Conservation (phyloP, 805 yeast species). For the Kluyveromyces dobzhanskii region DNA sequence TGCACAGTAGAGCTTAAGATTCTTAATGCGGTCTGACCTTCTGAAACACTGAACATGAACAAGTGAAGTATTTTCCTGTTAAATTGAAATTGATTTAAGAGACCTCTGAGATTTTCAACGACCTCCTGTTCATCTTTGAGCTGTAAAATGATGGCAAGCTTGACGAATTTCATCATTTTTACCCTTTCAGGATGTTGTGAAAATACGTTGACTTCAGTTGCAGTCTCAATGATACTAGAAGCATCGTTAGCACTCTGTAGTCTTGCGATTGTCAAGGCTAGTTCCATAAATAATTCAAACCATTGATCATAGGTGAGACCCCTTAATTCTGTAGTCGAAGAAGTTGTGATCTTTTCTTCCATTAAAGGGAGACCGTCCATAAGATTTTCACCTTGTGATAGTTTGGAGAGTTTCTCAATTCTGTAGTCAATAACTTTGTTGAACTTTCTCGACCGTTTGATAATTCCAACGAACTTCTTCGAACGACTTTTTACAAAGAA, state of each 20-base stretch:
- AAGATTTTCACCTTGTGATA: constrained; percentile 47
- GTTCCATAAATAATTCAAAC: constrained; percentile 78
- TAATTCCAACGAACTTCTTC: constrained; percentile 58
- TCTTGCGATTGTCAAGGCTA: constrained; percentile 58
- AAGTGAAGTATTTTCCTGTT: constrained; percentile 58
- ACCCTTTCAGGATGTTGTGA: constrained; percentile 53
- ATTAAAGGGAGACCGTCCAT: constrained; percentile 29
- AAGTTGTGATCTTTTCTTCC: constrained; percentile 35
- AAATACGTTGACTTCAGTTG: constrained; percentile 73
- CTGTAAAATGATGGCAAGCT: constrained; percentile 48
- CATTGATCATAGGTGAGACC: constrained; percentile 73
- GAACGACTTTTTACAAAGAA: constrained; percentile 75
- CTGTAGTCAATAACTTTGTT: constrained; percentile 65
- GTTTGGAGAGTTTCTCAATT: constrained; percentile 55
- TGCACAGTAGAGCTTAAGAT: constrained; percentile 69
- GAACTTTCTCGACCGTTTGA: constrained; percentile 51
- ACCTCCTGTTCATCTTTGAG: constrained; percentile 46
- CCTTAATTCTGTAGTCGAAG: constrained; percentile 54
- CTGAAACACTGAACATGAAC: constrained; percentile 55
- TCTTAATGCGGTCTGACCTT: constrained; percentile 48
- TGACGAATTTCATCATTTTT: constrained; percentile 53
- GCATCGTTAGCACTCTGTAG: constrained; percentile 57
- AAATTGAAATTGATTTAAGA: constrained; percentile 67
- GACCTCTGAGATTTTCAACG: constrained; percentile 49
- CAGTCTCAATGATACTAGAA: constrained; percentile 59